phyloP scores from a whole-genome alignment of 139 green algal species.

The Chlorella sp. region DNA sequence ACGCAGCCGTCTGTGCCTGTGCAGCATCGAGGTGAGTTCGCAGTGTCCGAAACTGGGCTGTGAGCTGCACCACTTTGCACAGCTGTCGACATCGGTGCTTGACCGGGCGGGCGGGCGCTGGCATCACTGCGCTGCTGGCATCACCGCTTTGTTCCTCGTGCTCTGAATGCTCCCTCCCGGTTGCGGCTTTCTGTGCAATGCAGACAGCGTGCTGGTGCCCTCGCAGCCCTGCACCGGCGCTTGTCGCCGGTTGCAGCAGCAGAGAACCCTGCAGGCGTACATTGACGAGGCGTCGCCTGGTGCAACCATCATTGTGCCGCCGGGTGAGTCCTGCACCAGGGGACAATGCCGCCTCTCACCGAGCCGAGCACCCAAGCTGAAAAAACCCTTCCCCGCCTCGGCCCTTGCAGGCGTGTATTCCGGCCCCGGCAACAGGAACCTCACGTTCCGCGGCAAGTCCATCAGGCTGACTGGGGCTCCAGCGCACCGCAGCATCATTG shows the following conservation, averaged over 20 bases:
- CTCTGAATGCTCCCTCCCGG: neutral
- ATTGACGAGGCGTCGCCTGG: neutral
- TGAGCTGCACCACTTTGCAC: neutral
- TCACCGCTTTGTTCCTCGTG: neutral
- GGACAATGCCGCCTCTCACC: too few species aligned
- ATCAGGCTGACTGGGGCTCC: neutral
- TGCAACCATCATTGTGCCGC: neutral
- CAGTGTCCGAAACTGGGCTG: neutral
- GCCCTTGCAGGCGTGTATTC: conserved; percentile 11
- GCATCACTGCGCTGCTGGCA: neutral
- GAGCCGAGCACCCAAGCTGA: neutral
- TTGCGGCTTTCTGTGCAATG: neutral
- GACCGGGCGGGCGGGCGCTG: neutral
- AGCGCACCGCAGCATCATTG: conserved; percentile 13
- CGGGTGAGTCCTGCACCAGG: neutral
- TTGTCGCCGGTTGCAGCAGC: conserved; percentile 5
- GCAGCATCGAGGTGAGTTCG: neutral
- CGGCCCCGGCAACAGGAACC: conserved; percentile 21
- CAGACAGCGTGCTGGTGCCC: neutral
- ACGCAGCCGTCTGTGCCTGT: neutral
- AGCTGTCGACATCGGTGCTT: neutral
- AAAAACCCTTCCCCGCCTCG: neutral
- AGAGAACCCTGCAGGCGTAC: neutral
- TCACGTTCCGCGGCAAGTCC: conserved; percentile 14
- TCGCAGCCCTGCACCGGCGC: neutral